Evolutionary conservation across 1,139 yeast genomes (phyloP), one percentile per base, ranked within the genome.

Genomic region (Pichia sp.): DNA sequence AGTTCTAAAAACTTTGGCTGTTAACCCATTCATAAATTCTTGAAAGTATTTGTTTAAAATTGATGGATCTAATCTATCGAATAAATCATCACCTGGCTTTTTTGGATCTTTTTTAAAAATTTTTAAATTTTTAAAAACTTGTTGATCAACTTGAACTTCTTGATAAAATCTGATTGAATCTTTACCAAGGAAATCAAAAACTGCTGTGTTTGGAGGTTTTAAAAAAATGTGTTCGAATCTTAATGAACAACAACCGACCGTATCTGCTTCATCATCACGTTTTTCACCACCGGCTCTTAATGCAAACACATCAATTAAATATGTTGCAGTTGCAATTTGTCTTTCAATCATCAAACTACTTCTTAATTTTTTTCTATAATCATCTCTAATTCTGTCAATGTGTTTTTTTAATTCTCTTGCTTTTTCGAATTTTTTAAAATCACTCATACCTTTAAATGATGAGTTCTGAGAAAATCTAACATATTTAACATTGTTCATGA

Each of bases 201-300:
- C 76, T 20, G 90, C 97, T 16, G 74, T 83, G 56, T 80, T 80
- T 10, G 97, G 97, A 2, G 96, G 96, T 55, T 78, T 78, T 50
- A 90, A 70, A 1, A 94, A 83, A 39, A 90, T 76, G 64, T 90
- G 97, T 61, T 90, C 97, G 58, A 70, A 90, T 56, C 97, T 70
- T 54, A 90, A 73, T 1, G 97, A 90, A 66, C 97, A 90, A 67
- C 98, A 90, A 38, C 98, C 98, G 38, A 90, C 98, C 1, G 98
- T 90, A 63, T 92, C 98, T 3, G 97, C 97, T 62, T 90, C 97
- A 58, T 92, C 97, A 9, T 90, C 97, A 20, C 94, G 87, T 63
- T 90, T 90, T 66, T 92, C 97, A 56, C 97, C 97, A 62, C 97
- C 97, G 0, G 97, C 97, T 83, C 97, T 86, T 52, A 92, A 74